Conservation (phyloP, 108 stramenopile species). For the Cylindrotheca closterium region DNA sequence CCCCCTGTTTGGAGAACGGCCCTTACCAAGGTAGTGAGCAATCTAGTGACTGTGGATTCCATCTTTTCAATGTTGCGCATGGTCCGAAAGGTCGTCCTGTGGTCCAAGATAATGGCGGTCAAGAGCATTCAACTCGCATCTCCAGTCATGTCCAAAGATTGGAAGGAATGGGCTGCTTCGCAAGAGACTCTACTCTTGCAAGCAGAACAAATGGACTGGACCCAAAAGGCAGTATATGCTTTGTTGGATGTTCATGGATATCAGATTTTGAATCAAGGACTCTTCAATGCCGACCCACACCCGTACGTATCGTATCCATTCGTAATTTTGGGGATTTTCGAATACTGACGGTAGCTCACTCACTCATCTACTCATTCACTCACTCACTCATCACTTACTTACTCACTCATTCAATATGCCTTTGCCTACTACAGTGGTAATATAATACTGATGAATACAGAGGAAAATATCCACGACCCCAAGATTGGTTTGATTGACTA, state of each 20-base stretch:
- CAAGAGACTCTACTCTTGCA: conserved; percentile 41
- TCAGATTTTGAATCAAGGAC: conserved; percentile 69
- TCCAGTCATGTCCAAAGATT: conserved; percentile 33
- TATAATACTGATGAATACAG: conserved; percentile 42
- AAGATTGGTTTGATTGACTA: conserved; percentile 68
- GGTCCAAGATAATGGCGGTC: conserved; percentile 45
- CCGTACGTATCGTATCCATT: conserved; percentile 13
- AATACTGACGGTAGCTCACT: too few species aligned
- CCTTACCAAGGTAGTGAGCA: conserved; percentile 24
- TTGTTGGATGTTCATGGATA: conserved; percentile 81
- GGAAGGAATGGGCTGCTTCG: conserved; percentile 62
- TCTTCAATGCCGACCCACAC: conserved; percentile 68
- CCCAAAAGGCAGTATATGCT: conserved; percentile 52
- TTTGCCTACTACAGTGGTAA: conserved; percentile 33
- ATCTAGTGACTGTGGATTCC: conserved; percentile 57
- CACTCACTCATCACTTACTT: too few species aligned
- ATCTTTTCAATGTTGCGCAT: conserved; percentile 52
- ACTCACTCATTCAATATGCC: too few species aligned
- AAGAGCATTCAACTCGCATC: conserved; percentile 34
- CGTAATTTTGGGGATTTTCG: too few species aligned
- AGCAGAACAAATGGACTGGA: conserved; percentile 41
- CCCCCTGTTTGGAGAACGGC: conserved; percentile 25
- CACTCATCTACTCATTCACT: too few species aligned
- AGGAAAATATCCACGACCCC: conserved; percentile 24
- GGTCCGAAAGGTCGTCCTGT: conserved; percentile 37